Evolutionary conservation across 2,329 filamentous ascomycete genomes (phyloP), one percentile per base, ranked within the genome.

Genomic region (Chaetomium olivaceum): DNA sequence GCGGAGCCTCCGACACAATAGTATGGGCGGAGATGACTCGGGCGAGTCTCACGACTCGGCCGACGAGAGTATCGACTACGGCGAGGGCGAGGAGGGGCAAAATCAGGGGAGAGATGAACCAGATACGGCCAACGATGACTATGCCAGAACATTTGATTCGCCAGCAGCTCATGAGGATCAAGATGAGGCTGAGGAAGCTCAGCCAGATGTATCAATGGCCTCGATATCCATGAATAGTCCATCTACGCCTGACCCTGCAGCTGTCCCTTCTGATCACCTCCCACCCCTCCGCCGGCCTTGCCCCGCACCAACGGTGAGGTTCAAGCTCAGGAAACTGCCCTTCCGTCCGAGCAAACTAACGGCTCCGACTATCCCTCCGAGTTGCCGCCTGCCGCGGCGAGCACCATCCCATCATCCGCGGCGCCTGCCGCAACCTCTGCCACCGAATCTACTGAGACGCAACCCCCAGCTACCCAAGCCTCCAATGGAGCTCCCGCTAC

Each of bases 111-210:
- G 74, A 59, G 64, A 67, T 54, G 72, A 72, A 23, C 67, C 70
- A 46, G 74, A 71, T 48, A 65, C 71, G 70, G 75, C 74, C 74
- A 79, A 77, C 73, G 81, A 83, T 77, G 81, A 83, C 70, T 82
- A 83, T 76, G 80, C 80, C 71, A 83, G 80, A 73, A 81, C 77
- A 46, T 82, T 83, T 79, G 80, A 83, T 74, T 83, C 82, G 64
- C 80, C 81, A 64, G 76, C 73, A 58, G 68, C 70, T 23, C 62
- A 76, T 68, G 76, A 74, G 71, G 74, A 76, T 73, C 71, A 67
- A 69, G 69, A 69, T 64, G 73, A 73, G 57, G 67, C 70, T 65
- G 73, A 73, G 68, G 70, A 71, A 70, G 69, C 72, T 72, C 73
- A 76, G 74, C 72, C 75, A 72, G 74, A 80, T 82, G 77, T 82